These are phyloP conservation scores for Fomitopsis pinicola DNA, from an alignment of 1,284 basidiomycete genomes.

Conservation along the genomic window DNA sequence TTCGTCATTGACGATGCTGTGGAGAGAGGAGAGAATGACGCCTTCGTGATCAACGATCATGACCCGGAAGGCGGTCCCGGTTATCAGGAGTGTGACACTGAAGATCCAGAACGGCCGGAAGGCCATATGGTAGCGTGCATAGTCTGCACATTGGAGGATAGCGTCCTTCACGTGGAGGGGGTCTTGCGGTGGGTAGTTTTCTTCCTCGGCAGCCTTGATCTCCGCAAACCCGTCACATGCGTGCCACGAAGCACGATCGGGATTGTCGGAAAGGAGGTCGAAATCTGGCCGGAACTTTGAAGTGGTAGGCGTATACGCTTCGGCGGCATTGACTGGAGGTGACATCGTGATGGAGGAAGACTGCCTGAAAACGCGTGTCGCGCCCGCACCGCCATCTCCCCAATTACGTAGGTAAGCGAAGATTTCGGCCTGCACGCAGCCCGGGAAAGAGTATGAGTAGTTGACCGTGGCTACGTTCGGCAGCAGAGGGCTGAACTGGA, in stretches of 20 bases:
- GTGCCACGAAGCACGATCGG: background rate
- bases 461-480: too few relatives aligned
- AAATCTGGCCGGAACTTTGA: background rate
- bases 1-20: background rate
- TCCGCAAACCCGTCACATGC: background rate
- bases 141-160: constrained; percentile 14
- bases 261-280: background rate
- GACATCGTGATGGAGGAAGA: background rate
- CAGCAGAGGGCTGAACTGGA: too few relatives aligned
- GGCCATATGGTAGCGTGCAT: constrained; percentile 21
- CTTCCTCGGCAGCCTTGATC: background rate
- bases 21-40: constrained; percentile 11
- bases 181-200: background rate
- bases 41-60: constrained; percentile 17
- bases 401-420: background rate
- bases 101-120: constrained; percentile 21
- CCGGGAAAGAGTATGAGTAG: too few relatives aligned
- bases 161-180: background rate
- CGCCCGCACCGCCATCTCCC: background rate
- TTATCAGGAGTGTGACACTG: constrained; percentile 19
- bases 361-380: background rate
- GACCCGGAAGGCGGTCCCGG: constrained; percentile 16
- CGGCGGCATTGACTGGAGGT: background rate
- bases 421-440: too few relatives aligned
- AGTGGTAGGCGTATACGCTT: background rate